A percentile compares a stretch with the other conserved stretches of the same genome.
These are phyloP conservation scores for Apiospora hydei DNA, from an alignment of 2,329 filamentous ascomycete species.

Conservation along the genomic window DNA sequence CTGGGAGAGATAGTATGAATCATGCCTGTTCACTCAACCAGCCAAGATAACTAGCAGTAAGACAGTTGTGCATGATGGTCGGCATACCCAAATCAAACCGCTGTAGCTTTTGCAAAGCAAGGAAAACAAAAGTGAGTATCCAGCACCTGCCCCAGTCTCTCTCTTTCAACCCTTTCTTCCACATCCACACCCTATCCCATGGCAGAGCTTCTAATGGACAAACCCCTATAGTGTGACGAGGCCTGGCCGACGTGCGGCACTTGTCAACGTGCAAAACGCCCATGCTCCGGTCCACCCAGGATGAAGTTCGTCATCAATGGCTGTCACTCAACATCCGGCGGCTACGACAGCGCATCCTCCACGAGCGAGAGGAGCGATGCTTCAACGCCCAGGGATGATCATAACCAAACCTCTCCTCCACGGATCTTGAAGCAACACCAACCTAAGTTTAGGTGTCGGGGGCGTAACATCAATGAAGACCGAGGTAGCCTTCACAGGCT, in stretches of 20 bases:
- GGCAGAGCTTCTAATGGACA: neutral
- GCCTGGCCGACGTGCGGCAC: constrained; percentile 41
- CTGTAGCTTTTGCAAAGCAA: constrained; percentile 40
- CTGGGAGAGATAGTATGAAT: neutral
- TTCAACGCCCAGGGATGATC: constrained; percentile 26
- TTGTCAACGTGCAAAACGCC: constrained; percentile 37
- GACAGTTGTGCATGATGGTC: constrained; percentile 34
- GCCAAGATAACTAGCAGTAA: neutral
- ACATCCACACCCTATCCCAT: neutral
- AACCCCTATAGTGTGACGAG: constrained; percentile 38
- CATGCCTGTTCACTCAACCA: neutral
- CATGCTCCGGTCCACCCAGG: constrained; percentile 39
- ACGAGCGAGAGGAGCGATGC: constrained; percentile 16
- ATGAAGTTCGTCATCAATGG: constrained; percentile 41
- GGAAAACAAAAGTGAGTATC: constrained; percentile 39
- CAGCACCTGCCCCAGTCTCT: neutral
- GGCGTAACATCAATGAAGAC: neutral
- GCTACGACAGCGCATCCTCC: constrained; percentile 30
- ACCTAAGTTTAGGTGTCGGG: neutral
- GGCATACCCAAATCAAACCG: constrained; percentile 42
- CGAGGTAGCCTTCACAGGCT: neutral
- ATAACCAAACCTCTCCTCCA: neutral
- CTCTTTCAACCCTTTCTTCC: neutral
- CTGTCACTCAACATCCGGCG: constrained; percentile 33
- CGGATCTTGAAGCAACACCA: neutral